A percentile compares a stretch with the other conserved stretches of the same genome.
phyloP scores from a whole-genome alignment of 768 basidiomycete species.

The Cantharellus anzutake region DNA sequence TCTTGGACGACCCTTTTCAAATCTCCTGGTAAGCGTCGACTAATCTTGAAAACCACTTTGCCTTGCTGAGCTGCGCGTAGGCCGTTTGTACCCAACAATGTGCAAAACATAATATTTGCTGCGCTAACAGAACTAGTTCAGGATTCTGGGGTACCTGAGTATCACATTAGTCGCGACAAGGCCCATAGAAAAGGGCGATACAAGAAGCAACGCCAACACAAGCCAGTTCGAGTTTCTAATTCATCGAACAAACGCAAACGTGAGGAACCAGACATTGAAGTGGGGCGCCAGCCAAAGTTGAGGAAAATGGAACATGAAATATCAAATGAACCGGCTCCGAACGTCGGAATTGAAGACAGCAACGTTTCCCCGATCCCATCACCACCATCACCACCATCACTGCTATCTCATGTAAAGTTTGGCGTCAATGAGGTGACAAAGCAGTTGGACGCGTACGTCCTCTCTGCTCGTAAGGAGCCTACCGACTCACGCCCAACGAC shows the following conservation, averaged over 20 bases:
- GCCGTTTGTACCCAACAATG: conserved; percentile 40
- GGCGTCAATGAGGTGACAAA: conserved; percentile 76
- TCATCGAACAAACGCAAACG: neutral
- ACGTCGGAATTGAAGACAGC: neutral
- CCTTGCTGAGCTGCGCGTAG: conserved; percentile 17
- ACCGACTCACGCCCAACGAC: neutral
- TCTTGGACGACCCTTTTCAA: conserved; percentile 53
- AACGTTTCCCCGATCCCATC: neutral
- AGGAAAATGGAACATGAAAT: neutral
- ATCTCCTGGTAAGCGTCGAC: conserved; percentile 30
- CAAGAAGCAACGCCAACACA: neutral
- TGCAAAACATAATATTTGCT: conserved; percentile 42
- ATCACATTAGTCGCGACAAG: conserved; percentile 18
- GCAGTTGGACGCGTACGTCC: conserved; percentile 37
- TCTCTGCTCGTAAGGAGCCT: neutral
- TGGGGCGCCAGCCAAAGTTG: too few species aligned
- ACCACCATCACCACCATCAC: conserved; percentile 16
- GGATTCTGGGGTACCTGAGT: conserved; percentile 24
- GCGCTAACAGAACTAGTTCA: conserved; percentile 30
- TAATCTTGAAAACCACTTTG: too few species aligned
- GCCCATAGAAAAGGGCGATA: conserved; percentile 24
- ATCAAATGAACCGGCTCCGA: neutral
- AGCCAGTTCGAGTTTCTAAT: too few species aligned
- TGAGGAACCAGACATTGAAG: neutral
- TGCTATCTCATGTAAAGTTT: conserved; percentile 31